Conservation (phyloP, 257 asterid genomes). For the Nicotiana benthamiana region DNA sequence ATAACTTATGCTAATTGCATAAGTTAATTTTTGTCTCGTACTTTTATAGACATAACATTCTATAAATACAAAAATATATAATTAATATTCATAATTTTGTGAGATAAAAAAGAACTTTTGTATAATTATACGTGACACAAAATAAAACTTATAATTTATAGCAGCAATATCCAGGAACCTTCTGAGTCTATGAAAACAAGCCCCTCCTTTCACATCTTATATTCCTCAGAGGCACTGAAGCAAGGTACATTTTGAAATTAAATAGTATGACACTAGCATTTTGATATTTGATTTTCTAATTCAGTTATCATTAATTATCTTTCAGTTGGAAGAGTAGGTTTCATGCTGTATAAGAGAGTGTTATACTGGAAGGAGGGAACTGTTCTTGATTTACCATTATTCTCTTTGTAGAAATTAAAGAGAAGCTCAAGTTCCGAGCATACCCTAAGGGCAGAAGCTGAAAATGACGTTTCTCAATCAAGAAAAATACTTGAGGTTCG, state of each 20-base stretch:
- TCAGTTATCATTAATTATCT: background rate
- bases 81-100: too few relatives aligned
- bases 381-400: background rate
- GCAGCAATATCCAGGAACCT: background rate
- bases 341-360: background rate
- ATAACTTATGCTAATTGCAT: too few relatives aligned
- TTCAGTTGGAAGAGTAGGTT: background rate
- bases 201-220: background rate
- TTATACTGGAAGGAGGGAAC: background rate
- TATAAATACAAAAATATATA: too few relatives aligned
- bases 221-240: background rate
- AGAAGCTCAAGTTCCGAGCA: background rate
- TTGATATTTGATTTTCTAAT: background rate
- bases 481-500: slow-evolving; percentile 2
- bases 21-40: too few relatives aligned
- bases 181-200: background rate
- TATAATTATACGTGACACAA: too few relatives aligned
- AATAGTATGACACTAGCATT: background rate
- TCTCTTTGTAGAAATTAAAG: background rate
- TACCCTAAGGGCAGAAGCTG: background rate
- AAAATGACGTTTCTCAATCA: background rate
- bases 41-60: too few relatives aligned
- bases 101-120: too few relatives aligned
- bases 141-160: too few relatives aligned
- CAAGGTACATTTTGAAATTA: background rate